Conservation (phyloP, 2,329 filamentous ascomycete genomes). For the Hypoxylon sp. region DNA sequence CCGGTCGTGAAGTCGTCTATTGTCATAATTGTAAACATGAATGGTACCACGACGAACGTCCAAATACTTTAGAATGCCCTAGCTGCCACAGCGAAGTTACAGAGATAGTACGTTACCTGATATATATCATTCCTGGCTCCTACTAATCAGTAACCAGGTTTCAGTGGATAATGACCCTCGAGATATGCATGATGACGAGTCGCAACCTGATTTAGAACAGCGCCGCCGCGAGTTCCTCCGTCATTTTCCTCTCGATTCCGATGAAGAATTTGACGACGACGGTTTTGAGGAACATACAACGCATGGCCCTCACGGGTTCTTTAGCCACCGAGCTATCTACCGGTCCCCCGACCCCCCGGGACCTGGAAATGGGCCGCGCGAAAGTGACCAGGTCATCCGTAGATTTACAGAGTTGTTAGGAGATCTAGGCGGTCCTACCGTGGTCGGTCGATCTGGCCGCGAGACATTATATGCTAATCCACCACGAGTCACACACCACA, state of each 20-base stretch:
- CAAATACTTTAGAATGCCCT: conserved; percentile 75
- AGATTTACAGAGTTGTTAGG: conserved; percentile 58
- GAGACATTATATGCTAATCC: conserved; percentile 47
- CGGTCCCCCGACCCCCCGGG: conserved; percentile 44
- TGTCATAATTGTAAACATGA: conserved; percentile 87
- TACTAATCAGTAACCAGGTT: conserved; percentile 60
- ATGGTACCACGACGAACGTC: conserved; percentile 82
- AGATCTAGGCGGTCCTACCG: conserved; percentile 47
- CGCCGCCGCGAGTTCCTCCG: conserved; percentile 41
- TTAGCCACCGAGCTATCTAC: conserved; percentile 57
- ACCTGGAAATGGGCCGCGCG: conserved; percentile 35
- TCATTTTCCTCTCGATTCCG: conserved; percentile 53
- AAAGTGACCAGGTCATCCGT: conserved; percentile 55
- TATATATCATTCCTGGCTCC: background rate
- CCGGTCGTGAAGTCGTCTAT: conserved; percentile 79
- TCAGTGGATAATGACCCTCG: conserved; percentile 75
- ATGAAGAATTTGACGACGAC: conserved; percentile 65
- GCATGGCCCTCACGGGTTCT: conserved; percentile 59
- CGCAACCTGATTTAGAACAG: conserved; percentile 51
- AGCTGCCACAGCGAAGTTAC: conserved; percentile 83
- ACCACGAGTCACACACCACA: conserved; percentile 51
- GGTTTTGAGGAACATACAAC: conserved; percentile 69
- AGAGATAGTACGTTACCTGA: conserved; percentile 79
- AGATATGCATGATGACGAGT: conserved; percentile 52
- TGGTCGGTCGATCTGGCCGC: conserved; percentile 48